Base-by-base conservation (phyloP, 1,139 yeast species). In the Nakaseomyces kungkrabaensis region DNA sequence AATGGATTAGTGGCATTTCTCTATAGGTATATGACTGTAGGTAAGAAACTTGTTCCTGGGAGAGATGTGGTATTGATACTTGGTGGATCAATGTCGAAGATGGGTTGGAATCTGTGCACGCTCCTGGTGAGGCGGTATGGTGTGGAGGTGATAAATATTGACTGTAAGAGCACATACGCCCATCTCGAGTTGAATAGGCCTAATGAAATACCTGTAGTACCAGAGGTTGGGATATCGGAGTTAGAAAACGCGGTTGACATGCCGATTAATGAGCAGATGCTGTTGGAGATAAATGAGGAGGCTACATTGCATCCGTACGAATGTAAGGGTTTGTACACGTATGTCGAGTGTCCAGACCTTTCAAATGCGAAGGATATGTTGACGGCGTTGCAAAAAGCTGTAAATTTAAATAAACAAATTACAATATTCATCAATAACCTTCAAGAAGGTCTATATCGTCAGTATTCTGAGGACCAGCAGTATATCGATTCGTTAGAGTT, bases 351-450 rank as follows among this genome's bases (percentile, higher is more conserved):
- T 45, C 37, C 32, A 11, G 54, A 53, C 26, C 54, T 57, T 24
- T 37, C 50, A 13, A 44, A 50, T n/a, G 22, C 50, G 1, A 38
- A 46, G 3, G 34, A 26, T 25, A 51, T 56, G 27, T 43, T 48
- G 36, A 50, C 50, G n/a, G 51, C 56, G 13, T 27, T 57, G 47
- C 32, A 22, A 8, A 42, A 32, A 25, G 54, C 55, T 5, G 27
- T 44, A 11, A 29, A 38, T 10, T n/a, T 47, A 17, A 36, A 47
- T 4, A 27, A 48, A 7, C 46, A 50, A 1, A 44, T 55, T 9
- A 54, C 57, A 4, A 36, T 59, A 1, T 48, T 61, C 24, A 52
- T 61, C 22, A 59, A 59, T 48, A 60, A 61, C 40, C 48, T 59
- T 4, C 61, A 60, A 29, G 50, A 50, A 7, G 59, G 58, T 1